Evolutionary conservation across 306 rosid species (phyloP).

Genomic region (Cyclanthera cordifolia): DNA sequence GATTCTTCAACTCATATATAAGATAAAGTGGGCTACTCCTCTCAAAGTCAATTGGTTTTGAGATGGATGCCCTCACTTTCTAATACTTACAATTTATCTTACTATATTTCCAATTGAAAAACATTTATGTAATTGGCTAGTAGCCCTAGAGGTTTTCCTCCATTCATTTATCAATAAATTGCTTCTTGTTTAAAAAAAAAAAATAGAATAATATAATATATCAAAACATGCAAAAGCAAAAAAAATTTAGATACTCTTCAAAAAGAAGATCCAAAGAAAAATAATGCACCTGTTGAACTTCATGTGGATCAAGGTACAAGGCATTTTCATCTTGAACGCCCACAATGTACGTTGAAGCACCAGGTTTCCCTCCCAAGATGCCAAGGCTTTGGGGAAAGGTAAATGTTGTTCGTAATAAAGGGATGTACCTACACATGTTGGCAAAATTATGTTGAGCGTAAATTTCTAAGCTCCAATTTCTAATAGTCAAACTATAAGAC

Average conservation of each 20-base stretch:
- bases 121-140: too few relatives aligned
- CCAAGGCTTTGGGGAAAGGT: conserved; percentile 93
- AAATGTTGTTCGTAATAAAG: conserved; percentile 63
- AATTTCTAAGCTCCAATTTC: conserved; percentile 6
- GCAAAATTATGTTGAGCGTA: conserved; percentile 1
- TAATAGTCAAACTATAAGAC: not conserved
- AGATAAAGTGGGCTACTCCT: too few relatives aligned
- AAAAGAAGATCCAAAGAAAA: not conserved
- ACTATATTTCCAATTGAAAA: too few relatives aligned
- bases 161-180: too few relatives aligned
- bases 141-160: too few relatives aligned
- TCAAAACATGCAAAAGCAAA: conserved; percentile 1
- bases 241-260: not conserved
- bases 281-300: conserved; percentile 52
- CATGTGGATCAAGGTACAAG: conserved; percentile 93
- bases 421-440: conserved; percentile 52
- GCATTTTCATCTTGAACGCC: conserved; percentile 89
- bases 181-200: too few relatives aligned
- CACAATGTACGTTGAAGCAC: conserved; percentile 79
- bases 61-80: too few relatives aligned
- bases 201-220: not conserved
- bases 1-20: too few relatives aligned
- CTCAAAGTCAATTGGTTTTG: too few relatives aligned
- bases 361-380: conserved; percentile 87
- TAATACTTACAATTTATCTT: too few relatives aligned